These are phyloP conservation scores for Vitis rotundifolia DNA, from an alignment of 164 flowering plant species.

Conservation along the genomic window DNA sequence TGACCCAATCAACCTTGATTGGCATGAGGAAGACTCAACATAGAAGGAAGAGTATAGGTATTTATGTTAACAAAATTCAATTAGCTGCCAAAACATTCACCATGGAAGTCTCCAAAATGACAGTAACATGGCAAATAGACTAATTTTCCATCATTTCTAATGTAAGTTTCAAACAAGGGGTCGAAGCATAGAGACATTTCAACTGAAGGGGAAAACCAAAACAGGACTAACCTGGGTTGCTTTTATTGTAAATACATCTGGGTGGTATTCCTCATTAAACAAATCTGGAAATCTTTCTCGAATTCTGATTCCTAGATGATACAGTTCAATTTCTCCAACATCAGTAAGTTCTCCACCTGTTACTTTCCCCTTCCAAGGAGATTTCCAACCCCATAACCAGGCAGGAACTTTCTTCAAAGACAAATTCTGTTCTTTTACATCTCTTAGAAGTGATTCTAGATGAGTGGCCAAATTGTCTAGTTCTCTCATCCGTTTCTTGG, in stretches of 20 bases:
- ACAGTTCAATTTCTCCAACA: slow-evolving; percentile 85
- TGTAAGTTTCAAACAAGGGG: not conserved
- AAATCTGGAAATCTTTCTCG: slow-evolving; percentile 65
- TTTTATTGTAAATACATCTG: slow-evolving; percentile 67
- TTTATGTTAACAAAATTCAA: not conserved
- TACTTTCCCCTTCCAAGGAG: slow-evolving; percentile 90
- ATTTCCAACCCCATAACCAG: slow-evolving; percentile 84
- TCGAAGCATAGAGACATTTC: not conserved
- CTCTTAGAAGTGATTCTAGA: slow-evolving; percentile 50
- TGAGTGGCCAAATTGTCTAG: slow-evolving; percentile 55
- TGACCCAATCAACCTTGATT: not conserved
- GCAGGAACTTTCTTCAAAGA: slow-evolving; percentile 49
- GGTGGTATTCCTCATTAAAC: slow-evolving; percentile 80
- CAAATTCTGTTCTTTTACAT: slow-evolving; percentile 39
- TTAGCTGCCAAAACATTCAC: not conserved
- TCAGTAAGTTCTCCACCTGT: slow-evolving; percentile 77
- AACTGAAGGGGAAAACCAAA: not conserved
- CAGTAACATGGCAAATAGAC: not conserved
- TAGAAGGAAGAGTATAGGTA: not conserved
- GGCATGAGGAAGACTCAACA: not conserved
- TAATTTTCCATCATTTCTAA: not conserved
- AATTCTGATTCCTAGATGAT: slow-evolving; percentile 65
- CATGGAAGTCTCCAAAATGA: not conserved
- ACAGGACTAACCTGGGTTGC: slow-evolving; percentile 69
- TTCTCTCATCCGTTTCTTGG: slow-evolving; percentile 77